A percentile compares a stretch with the other conserved stretches of the same genome.
These are phyloP conservation scores for Ceratobasidium sp. DNA, from an alignment of 1,284 basidiomycete species.

Conservation along the genomic window DNA sequence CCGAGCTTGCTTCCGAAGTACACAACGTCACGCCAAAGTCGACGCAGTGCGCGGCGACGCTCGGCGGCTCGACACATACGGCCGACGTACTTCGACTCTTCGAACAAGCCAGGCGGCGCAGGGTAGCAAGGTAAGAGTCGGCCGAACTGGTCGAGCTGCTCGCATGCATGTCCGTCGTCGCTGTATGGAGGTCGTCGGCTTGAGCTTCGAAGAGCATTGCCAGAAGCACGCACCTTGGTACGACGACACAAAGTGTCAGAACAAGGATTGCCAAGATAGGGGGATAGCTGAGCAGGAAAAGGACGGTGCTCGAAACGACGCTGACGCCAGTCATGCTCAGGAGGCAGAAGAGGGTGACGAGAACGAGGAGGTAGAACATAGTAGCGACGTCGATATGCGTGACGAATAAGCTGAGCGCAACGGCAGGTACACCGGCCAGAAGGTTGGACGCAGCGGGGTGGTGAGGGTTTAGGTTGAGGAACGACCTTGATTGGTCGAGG, in stretches of 20 bases:
- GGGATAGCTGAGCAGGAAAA: background rate
- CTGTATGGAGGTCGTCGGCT: background rate
- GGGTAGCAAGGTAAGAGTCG: conserved; percentile 17
- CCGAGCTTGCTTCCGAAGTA: too few relatives aligned
- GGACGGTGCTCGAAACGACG: background rate
- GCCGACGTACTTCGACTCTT: background rate
- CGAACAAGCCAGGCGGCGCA: background rate
- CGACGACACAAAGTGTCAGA: background rate
- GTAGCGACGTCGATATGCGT: background rate
- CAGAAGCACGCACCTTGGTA: background rate
- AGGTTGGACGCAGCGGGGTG: background rate
- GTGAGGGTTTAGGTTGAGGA: background rate
- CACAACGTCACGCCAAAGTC: background rate
- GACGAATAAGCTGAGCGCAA: background rate
- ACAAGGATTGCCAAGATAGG: background rate
- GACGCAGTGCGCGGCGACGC: background rate
- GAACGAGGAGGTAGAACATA: background rate
- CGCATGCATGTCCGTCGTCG: background rate
- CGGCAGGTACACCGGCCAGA: background rate
- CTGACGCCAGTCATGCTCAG: background rate
- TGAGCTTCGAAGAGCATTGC: too few relatives aligned
- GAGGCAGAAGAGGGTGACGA: background rate
- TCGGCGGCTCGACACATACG: conserved; percentile 3
- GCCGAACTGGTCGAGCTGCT: background rate
- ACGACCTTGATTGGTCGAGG: background rate